Base-by-base conservation (phyloP, 1,284 basidiomycete species). In the Apiotrichum akiyoshidainum region DNA sequence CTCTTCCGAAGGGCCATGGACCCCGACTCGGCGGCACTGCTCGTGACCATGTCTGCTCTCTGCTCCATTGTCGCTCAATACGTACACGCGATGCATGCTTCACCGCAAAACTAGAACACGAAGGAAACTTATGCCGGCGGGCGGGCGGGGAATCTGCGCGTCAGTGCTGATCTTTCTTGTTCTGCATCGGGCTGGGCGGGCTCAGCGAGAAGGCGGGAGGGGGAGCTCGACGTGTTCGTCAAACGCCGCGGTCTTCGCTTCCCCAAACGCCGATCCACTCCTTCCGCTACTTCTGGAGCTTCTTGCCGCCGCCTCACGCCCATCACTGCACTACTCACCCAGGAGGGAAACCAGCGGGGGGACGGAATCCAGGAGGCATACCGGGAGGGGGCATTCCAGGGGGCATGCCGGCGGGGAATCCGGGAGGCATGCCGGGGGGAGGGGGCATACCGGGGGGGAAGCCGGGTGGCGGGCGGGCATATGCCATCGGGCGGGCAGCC, bases 401-500 rank as follows among this genome's bases (percentile, higher is more conserved):
- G 26, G 59, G 59, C 49, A 46, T 33, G 10, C 50, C 59, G 14
- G 49, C 56, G 10, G 60, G 60, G 72, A 77, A 75, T 39, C 75
- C 75, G 57, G 75, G 75, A 26, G 75, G 75, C 76, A 78, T 77
- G 41, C 74, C 74, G n/a, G 69, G 79, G 26, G 79, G 79, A 9
- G 74, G 60, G 37, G 79, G 78, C 78, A 81, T 79, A 19, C 92
- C 92, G 63, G 91, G 88, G 52, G 90, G 89, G 72, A 79, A 79
- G 16, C 79, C 80, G 19, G 80, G 76, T 42, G 80, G 80, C 39
- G 80, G 80, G 59, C 83, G 74, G 42, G 80, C 83, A 67, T 92
- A 92, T 10, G 89, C 85, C 84, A 89, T 88, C 31, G 89, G 89
- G 48, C 90, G 87, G 59, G 90, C 87, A 50, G 85, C 86, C 77